phyloP scores from a whole-genome alignment of 1,284 basidiomycete species.

The Moniliella sp. region DNA sequence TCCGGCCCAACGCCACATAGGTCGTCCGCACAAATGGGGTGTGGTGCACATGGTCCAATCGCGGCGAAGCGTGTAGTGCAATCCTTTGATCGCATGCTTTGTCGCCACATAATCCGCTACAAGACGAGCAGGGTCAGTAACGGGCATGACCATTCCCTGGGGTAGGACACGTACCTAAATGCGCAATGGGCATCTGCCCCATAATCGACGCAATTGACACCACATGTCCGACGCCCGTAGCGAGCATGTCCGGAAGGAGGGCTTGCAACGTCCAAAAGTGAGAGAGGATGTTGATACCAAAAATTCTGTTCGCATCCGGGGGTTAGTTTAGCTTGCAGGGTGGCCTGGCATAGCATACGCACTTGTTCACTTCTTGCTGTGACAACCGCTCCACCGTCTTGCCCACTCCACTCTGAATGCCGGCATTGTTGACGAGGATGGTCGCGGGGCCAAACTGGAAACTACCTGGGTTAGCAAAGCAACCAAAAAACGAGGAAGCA shows the following conservation, averaged over 20 bases:
- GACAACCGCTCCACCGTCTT: slow-evolving; percentile 59
- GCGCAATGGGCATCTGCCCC: slow-evolving; percentile 52
- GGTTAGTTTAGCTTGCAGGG: neutral
- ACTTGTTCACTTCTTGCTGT: slow-evolving; percentile 47
- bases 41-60: slow-evolving; percentile 19
- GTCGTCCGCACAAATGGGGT: slow-evolving; percentile 13
- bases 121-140: neutral
- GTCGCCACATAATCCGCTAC: slow-evolving; percentile 26
- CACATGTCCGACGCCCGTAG: slow-evolving; percentile 56
- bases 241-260: slow-evolving; percentile 75
- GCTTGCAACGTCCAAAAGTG: slow-evolving; percentile 77
- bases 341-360: neutral
- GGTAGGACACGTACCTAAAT: slow-evolving; percentile 46
- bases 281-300: slow-evolving; percentile 64
- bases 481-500: neutral
- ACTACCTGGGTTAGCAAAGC: neutral
- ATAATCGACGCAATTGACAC: slow-evolving; percentile 49
- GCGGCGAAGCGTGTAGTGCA: slow-evolving; percentile 25
- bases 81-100: slow-evolving; percentile 27
- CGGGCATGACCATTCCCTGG: neutral
- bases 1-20: slow-evolving; percentile 17
- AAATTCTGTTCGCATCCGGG: slow-evolving; percentile 44
- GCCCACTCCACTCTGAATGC: slow-evolving; percentile 57
- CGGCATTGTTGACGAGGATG: slow-evolving; percentile 80
- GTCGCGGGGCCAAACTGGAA: slow-evolving; percentile 36